Evolutionary conservation across 208 protist species (phyloP).

Genomic region (Borovskyia barvae): DNA sequence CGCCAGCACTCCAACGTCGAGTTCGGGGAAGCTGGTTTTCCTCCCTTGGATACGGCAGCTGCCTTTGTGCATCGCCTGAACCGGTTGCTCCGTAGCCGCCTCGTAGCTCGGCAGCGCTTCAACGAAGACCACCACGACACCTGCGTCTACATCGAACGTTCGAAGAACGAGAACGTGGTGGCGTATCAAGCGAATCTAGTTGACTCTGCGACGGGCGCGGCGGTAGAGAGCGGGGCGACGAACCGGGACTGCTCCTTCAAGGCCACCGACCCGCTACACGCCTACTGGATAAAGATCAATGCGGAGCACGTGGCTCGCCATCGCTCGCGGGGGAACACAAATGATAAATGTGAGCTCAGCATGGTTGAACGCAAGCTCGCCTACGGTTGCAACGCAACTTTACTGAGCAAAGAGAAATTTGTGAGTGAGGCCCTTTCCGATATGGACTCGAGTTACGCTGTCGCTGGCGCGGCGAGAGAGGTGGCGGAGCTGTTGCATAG

Average conservation of each 20-base stretch:
- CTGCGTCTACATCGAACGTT: slow-evolving; percentile 81
- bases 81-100: slow-evolving; percentile 26
- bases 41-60: slow-evolving; percentile 37
- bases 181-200: slow-evolving; percentile 55
- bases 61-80: slow-evolving; percentile 56
- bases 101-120: slow-evolving; percentile 53
- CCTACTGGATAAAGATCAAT: slow-evolving; percentile 77
- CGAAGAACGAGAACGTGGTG: slow-evolving; percentile 80
- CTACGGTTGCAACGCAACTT: slow-evolving; percentile 58
- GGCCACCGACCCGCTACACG: slow-evolving; percentile 48
- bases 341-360: slow-evolving; percentile 64
- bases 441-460: slow-evolving; percentile 13
- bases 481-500: slow-evolving; percentile 27
- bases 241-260: slow-evolving; percentile 32
- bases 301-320: slow-evolving; percentile 46
- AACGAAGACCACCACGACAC: slow-evolving; percentile 67
- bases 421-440: slow-evolving; percentile 21
- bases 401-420: slow-evolving; percentile 26
- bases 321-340: slow-evolving; percentile 29
- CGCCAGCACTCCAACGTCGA: slow-evolving; percentile 65
- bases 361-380: slow-evolving; percentile 69
- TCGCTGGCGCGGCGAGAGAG: slow-evolving; percentile 5
- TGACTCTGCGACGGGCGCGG: slow-evolving; percentile 14
- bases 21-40: no score
- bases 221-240: slow-evolving; percentile 20